These are phyloP conservation scores for Incumbomyces delicatus DNA, from an alignment of 2,329 filamentous ascomycete genomes.

Conservation along the genomic window DNA sequence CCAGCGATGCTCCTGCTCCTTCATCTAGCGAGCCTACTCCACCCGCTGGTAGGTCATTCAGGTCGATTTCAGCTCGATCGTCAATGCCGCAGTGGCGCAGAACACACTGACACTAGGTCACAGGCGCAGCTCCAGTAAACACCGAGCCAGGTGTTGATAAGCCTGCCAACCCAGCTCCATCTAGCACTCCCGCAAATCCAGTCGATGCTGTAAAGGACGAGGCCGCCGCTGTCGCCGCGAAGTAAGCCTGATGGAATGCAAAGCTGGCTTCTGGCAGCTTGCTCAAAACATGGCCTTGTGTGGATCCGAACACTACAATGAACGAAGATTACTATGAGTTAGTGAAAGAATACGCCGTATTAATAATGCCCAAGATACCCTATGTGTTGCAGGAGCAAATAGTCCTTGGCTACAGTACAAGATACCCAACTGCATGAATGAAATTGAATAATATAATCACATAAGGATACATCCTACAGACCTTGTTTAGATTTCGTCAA, in stretches of 20 bases:
- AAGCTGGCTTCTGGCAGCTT: background rate
- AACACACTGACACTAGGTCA: no score
- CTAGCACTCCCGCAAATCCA: background rate
- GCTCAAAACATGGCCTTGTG: background rate
- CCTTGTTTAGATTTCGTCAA: no score
- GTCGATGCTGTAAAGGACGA: background rate
- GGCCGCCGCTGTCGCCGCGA: constrained; percentile 1
- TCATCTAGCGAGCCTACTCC: constrained; percentile 13
- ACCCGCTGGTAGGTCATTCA: constrained; percentile 15
- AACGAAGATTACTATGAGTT: background rate
- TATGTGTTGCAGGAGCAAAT: background rate
- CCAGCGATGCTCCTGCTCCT: constrained; percentile 14
- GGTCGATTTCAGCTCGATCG: background rate
- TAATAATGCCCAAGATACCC: background rate
- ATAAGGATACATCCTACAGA: no score
- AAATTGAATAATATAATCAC: no score
- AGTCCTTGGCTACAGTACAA: background rate
- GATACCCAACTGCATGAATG: background rate
- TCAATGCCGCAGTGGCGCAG: no score
- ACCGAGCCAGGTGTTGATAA: constrained; percentile 7
- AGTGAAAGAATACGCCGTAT: background rate
- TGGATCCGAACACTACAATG: background rate
- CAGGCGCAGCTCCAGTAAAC: constrained; percentile 14
- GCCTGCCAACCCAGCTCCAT: constrained; percentile 13
- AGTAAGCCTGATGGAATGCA: background rate